phyloP scores from a whole-genome alignment of 257 asterid species.

The Cynanchum wilfordii region DNA sequence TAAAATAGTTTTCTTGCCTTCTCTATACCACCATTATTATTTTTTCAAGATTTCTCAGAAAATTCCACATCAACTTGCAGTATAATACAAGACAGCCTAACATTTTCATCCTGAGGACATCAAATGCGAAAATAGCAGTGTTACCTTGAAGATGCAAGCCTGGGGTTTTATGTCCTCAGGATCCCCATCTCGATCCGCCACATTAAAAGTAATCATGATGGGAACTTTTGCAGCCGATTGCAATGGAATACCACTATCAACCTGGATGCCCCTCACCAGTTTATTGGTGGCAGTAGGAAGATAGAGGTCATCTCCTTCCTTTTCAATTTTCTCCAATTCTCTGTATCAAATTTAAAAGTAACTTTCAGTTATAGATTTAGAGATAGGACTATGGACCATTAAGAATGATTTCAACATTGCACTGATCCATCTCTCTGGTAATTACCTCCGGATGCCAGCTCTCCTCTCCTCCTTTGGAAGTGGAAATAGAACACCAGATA shows the following conservation, averaged over 20 bases:
- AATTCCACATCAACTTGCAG: too few species aligned
- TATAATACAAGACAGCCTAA: too few species aligned
- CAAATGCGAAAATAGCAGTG: background rate
- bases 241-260: constrained; percentile 93
- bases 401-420: background rate
- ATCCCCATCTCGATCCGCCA: constrained; percentile 83
- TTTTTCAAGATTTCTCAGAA: too few species aligned
- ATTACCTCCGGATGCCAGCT: constrained; percentile 91
- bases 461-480: constrained; percentile 94
- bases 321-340: constrained; percentile 88
- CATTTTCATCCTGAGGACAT: too few species aligned
- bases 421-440: background rate
- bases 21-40: too few species aligned
- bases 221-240: constrained; percentile 99
- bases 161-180: constrained; percentile 75
- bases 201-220: constrained; percentile 95
- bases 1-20: too few species aligned
- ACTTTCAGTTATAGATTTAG: background rate
- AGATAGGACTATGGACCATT: background rate
- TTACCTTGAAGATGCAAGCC: constrained; percentile 98
- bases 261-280: constrained; percentile 84
- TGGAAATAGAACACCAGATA: constrained; percentile 91
- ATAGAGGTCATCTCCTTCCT: constrained; percentile 88
- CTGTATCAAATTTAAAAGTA: constrained; percentile 33
- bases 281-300: constrained; percentile 92